phyloP scores from a whole-genome alignment of 768 basidiomycete genomes.

The Serendipita sp. region DNA sequence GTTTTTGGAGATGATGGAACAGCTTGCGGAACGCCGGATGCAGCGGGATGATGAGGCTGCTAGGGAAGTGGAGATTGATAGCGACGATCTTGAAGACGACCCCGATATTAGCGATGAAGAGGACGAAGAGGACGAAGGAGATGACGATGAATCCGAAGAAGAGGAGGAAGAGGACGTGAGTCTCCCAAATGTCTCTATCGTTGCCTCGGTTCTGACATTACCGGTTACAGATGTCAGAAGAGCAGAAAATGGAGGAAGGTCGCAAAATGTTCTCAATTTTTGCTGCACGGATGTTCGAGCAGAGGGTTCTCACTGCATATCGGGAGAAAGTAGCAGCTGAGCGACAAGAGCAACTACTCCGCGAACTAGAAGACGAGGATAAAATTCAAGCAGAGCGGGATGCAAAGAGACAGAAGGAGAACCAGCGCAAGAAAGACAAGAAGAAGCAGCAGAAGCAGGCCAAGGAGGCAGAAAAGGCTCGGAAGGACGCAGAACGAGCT shows the following conservation, averaged over 20 bases:
- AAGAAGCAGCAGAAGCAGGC: conserved; percentile 82
- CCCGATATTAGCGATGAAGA: conserved; percentile 46
- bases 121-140: conserved; percentile 50
- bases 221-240: conserved; percentile 55
- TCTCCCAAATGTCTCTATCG: background rate
- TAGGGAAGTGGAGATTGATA: conserved; percentile 40
- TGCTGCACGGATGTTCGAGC: conserved; percentile 98
- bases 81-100: conserved; percentile 41
- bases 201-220: conserved; percentile 4
- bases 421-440: conserved; percentile 99
- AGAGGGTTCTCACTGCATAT: conserved; percentile 90
- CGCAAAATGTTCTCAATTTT: conserved; percentile 99
- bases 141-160: conserved; percentile 40
- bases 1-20: conserved; percentile 99
- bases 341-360: conserved; percentile 78
- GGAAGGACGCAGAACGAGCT: conserved; percentile 67
- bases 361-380: conserved; percentile 93
- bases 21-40: conserved; percentile 86
- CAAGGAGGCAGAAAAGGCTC: conserved; percentile 82
- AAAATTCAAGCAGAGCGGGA: conserved; percentile 73
- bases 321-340: conserved; percentile 95
- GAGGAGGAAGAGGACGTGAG: conserved; percentile 31
- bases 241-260: conserved; percentile 98
- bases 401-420: conserved; percentile 80
- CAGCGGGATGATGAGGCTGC: conserved; percentile 65